Base-by-base conservation (phyloP, 805 yeast genomes). In the Candida hungchunana region DNA sequence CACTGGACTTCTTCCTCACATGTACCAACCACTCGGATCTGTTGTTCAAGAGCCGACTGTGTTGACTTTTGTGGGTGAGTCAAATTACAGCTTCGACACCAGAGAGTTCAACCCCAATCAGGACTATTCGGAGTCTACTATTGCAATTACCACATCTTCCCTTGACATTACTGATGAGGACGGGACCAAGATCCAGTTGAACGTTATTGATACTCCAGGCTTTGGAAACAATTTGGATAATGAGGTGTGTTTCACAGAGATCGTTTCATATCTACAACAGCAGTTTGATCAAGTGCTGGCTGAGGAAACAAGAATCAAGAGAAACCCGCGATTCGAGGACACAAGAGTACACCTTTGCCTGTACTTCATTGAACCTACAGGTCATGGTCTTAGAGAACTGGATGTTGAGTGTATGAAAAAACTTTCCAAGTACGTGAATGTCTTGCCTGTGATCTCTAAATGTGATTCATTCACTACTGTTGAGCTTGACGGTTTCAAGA, bases 301-400 rank as follows among this genome's bases (percentile, higher is more conserved):
- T 2, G 96, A 88, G 57, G 96, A 88, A 58, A 83, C 93, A 1
- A 71, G 90, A 44, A 85, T 88, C 45, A 73, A 74, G 59, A 79
- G 97, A 70, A 85, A 86, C 56, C 95, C 95, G 18, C 68, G 85
- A 45, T 79, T 82, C 53, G 79, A 73, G 48, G 90, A 84, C 62
- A 71, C 88, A 13, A 68, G 93, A 50, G 85, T 83, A 27, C 93
- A 83, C 54, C 78, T 77, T 7, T 72, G 82, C 43, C 59, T 83
- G 31, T 83, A 83, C 56, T 82, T 83, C 53, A 72, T 83, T 45
- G 76, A 82, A 33, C 82, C 90, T 2, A 67, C 79, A 4, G 94
- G 94, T 13, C 93, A 83, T 56, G 89, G 90, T 2, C 66, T 83
- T 44, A 66, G 82, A 42, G 90, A 83, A 55, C 54, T 83, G 39